Percentiles rank a stretch among this genome's conserved stretches.
phyloP scores from a whole-genome alignment of 1,284 basidiomycete genomes.

The Cryptococcus sp. region DNA sequence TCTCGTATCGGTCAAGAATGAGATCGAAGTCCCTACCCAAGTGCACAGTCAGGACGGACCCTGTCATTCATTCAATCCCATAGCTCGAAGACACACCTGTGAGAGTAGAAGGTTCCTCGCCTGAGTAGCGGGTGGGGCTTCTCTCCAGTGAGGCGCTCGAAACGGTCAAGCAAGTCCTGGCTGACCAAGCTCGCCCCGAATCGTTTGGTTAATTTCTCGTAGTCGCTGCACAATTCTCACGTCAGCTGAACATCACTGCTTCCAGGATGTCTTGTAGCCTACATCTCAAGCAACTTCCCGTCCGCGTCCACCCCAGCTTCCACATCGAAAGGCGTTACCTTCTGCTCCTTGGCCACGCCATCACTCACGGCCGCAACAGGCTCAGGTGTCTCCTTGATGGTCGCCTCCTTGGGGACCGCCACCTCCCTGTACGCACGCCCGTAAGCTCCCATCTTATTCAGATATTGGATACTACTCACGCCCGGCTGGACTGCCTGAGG shows the following conservation, averaged over 20 bases:
- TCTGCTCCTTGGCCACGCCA: slow-evolving; percentile 59
- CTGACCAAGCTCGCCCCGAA: slow-evolving; percentile 89
- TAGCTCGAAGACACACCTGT: slow-evolving; percentile 64
- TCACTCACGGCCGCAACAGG: slow-evolving; percentile 16
- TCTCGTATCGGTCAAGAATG: slow-evolving; percentile 93
- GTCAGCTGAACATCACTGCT: background rate
- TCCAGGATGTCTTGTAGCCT: slow-evolving; percentile 12
- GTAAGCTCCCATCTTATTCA: background rate
- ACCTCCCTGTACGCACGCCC: slow-evolving; percentile 8
- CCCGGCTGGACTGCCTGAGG: slow-evolving; percentile 36
- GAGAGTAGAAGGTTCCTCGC: slow-evolving; percentile 95
- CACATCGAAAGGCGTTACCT: slow-evolving; percentile 97
- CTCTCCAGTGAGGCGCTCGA: slow-evolving; percentile 86
- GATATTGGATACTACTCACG: slow-evolving; percentile 25
- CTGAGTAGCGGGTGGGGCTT: slow-evolving; percentile 88
- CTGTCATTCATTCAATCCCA: background rate
- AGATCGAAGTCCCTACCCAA: slow-evolving; percentile 76
- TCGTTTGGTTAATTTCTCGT: slow-evolving; percentile 89
- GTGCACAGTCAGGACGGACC: slow-evolving; percentile 3
- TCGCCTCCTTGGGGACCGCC: slow-evolving; percentile 14
- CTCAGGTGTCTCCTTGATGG: slow-evolving; percentile 14
- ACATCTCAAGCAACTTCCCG: slow-evolving; percentile 81
- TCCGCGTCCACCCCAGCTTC: slow-evolving; percentile 85
- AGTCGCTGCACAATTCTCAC: slow-evolving; percentile 59
- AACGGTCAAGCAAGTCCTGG: slow-evolving; percentile 73